phyloP scores from a whole-genome alignment of 2,329 filamentous ascomycete genomes.

The Fusarium neocosmosporiellum region DNA sequence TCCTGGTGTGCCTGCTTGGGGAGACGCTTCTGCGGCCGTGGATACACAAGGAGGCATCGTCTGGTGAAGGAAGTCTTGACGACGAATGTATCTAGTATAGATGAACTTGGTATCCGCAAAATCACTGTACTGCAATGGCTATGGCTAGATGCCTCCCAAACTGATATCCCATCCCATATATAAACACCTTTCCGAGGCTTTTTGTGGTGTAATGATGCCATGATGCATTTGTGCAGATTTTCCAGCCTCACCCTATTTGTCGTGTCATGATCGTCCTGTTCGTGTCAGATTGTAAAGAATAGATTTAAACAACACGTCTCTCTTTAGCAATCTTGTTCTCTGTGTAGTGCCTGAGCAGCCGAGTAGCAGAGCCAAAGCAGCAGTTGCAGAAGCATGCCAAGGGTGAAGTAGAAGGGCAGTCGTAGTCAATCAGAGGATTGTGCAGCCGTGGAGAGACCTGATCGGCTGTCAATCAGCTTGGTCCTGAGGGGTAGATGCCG shows the following conservation, averaged over 20 bases:
- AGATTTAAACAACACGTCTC: slow-evolving; percentile 8
- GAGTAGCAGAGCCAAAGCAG: slow-evolving; percentile 31
- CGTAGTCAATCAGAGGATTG: slow-evolving; percentile 45
- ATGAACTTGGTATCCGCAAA: slow-evolving; percentile 34
- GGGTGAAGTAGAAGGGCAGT: slow-evolving; percentile 28
- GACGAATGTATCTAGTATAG: slow-evolving; percentile 29
- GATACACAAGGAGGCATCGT: slow-evolving; percentile 43
- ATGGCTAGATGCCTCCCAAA: slow-evolving; percentile 18
- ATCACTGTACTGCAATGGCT: slow-evolving; percentile 27
- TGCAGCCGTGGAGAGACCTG: slow-evolving; percentile 48
- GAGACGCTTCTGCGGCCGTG: slow-evolving; percentile 46
- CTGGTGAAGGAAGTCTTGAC: slow-evolving; percentile 26
- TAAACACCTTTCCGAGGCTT: slow-evolving; percentile 2
- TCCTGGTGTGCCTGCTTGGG: slow-evolving; percentile 40
- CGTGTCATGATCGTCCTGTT: slow-evolving; percentile 23
- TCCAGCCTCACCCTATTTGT: slow-evolving; percentile 3
- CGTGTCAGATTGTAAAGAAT: slow-evolving; percentile 23
- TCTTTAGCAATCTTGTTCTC: slow-evolving; percentile 6
- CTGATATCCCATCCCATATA: slow-evolving; percentile 9
- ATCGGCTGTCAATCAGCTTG: slow-evolving; percentile 40
- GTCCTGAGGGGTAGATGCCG: slow-evolving; percentile 37
- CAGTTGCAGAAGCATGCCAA: slow-evolving; percentile 26
- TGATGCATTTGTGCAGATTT: neutral
- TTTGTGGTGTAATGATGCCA: slow-evolving; percentile 3
- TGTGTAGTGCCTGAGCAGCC: slow-evolving; percentile 16